Evolutionary conservation across 2,329 filamentous ascomycete genomes (phyloP).

Genomic region (Aspergillus neoniger): DNA sequence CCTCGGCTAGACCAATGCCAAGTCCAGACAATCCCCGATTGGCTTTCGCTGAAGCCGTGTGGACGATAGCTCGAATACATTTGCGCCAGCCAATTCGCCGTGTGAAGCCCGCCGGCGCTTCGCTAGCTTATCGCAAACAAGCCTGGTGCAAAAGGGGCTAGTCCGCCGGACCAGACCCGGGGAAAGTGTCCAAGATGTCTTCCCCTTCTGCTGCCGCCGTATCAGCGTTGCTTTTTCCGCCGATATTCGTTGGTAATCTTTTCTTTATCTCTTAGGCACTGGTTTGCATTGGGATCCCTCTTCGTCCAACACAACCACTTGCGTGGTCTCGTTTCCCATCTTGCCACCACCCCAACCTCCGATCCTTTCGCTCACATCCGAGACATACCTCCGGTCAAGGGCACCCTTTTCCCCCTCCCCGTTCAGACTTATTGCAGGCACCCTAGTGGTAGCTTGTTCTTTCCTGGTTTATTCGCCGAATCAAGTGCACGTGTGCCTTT

Average conservation of each 20-base stretch:
- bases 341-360: not conserved
- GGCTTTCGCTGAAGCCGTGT: not conserved
- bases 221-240: not conserved
- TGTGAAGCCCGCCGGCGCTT: not conserved
- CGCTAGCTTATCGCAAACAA: conserved; percentile 20
- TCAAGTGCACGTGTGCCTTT: not conserved
- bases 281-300: not conserved
- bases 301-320: not conserved
- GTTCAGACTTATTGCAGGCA: not conserved
- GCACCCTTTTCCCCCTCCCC: not conserved
- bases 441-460: not conserved
- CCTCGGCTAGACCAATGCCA: not conserved
- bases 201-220: not conserved
- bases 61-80: not conserved
- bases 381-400: not conserved
- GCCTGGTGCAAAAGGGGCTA: conserved; percentile 9
- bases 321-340: not conserved
- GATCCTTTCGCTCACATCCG: not conserved
- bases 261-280: conserved; percentile 1
- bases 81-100: not conserved
- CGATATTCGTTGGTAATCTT: conserved; percentile 2
- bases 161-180: not conserved
- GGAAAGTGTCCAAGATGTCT: not conserved
- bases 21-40: not conserved
- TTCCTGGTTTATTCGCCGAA: not conserved